Percentiles rank a stretch among this genome's conserved stretches.
Evolutionary conservation across 805 yeast genomes (phyloP).

Genomic region (Saccharomycopsis selenospora): DNA sequence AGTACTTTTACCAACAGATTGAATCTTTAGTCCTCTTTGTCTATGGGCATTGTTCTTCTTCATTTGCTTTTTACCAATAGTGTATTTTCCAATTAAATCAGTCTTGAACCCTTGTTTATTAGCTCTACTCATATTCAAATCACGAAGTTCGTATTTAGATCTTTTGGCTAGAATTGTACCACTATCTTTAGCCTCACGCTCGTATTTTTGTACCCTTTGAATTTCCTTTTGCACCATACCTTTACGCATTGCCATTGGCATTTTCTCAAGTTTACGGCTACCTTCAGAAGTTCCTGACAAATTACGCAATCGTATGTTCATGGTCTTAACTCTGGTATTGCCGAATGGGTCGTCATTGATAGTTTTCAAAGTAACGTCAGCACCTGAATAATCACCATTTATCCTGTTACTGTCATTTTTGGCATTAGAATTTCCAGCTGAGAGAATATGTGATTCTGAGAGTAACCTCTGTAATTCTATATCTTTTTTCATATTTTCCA

Average conservation of each 20-base stretch:
- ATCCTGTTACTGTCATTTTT: too few species aligned
- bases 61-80: slow-evolving; percentile 43
- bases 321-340: slow-evolving; percentile 56
- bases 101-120: slow-evolving; percentile 37
- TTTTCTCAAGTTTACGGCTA: slow-evolving; percentile 48
- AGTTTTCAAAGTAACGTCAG: slow-evolving; percentile 57
- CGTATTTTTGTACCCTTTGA: slow-evolving; percentile 47
- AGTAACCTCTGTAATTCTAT: slow-evolving; percentile 64
- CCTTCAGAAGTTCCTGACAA: slow-evolving; percentile 33
- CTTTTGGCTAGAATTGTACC: slow-evolving; percentile 79
- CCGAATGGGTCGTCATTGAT: slow-evolving; percentile 59
- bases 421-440: slow-evolving; percentile 23
- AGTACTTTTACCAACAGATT: slow-evolving; percentile 69
- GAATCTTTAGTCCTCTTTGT: slow-evolving; percentile 73
- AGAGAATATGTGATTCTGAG: slow-evolving; percentile 60
- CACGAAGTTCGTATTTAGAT: slow-evolving; percentile 59
- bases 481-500: slow-evolving; percentile 58
- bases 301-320: slow-evolving; percentile 49
- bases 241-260: slow-evolving; percentile 84
- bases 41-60: slow-evolving; percentile 38
- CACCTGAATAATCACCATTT: slow-evolving; percentile 44
- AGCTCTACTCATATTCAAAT: slow-evolving; percentile 46
- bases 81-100: slow-evolving; percentile 37
- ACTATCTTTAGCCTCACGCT: slow-evolving; percentile 77
- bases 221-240: slow-evolving; percentile 65